A percentile compares a stretch with the other conserved stretches of the same genome.
Evolutionary conservation across 495 filamentous ascomycete species (phyloP).

Genomic region (Penicillium paxilli): DNA sequence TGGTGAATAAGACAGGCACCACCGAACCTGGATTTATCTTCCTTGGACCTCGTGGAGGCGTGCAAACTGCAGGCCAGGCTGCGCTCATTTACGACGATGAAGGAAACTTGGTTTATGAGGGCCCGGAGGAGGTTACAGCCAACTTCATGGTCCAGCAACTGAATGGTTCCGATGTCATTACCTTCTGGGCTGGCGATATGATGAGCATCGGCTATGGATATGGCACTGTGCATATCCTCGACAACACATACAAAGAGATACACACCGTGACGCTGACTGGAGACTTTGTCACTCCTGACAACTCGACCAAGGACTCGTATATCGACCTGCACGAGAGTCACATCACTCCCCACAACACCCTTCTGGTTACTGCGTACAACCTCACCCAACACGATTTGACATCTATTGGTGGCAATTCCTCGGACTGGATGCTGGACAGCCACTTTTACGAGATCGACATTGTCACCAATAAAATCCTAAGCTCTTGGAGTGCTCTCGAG

Average conservation of each 20-base stretch:
- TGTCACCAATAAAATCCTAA: slow-evolving; percentile 30
- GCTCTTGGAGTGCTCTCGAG: slow-evolving; percentile 34
- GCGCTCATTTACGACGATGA: slow-evolving; percentile 38
- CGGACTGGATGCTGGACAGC: slow-evolving; percentile 48
- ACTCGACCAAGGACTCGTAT: slow-evolving; percentile 26
- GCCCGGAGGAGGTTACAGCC: slow-evolving; percentile 32
- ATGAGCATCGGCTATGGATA: slow-evolving; percentile 33
- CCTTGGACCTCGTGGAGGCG: slow-evolving; percentile 33
- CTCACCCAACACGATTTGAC: slow-evolving; percentile 49
- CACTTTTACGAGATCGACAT: slow-evolving; percentile 48
- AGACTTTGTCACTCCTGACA: slow-evolving; percentile 30
- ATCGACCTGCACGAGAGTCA: slow-evolving; percentile 51
- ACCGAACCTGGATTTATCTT: slow-evolving; percentile 37
- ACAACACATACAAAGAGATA: slow-evolving; percentile 40
- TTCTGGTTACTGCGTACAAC: slow-evolving; percentile 57
- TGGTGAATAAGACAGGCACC: slow-evolving; percentile 29
- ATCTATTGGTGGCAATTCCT: slow-evolving; percentile 30
- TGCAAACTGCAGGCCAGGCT: slow-evolving; percentile 25
- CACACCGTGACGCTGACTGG: slow-evolving; percentile 33
- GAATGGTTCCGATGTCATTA: slow-evolving; percentile 33
- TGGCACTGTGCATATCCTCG: slow-evolving; percentile 37
- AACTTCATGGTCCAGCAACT: slow-evolving; percentile 37
- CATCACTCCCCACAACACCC: slow-evolving; percentile 47
- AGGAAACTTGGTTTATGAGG: slow-evolving; percentile 35
- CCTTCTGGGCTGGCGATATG: slow-evolving; percentile 40